A percentile compares a stretch with the other conserved stretches of the same genome.
phyloP scores from a whole-genome alignment of 2,329 filamentous ascomycete species.

The Podosphaera fusca region DNA sequence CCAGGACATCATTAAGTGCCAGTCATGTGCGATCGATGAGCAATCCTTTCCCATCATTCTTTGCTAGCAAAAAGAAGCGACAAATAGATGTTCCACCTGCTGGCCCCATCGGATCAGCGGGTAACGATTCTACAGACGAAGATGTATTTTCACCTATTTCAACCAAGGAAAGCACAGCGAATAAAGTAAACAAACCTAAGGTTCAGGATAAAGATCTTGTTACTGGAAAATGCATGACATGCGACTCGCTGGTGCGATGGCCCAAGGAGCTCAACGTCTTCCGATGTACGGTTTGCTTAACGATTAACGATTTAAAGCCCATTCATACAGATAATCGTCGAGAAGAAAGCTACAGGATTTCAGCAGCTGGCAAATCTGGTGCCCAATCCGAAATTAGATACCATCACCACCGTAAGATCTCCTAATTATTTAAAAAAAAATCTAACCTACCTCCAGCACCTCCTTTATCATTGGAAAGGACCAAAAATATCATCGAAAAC shows the following conservation, averaged over 20 bases:
- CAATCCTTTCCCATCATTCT: constrained; percentile 55
- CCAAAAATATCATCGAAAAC: constrained; percentile 30
- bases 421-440: background rate
- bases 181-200: constrained; percentile 15
- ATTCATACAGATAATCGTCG: constrained; percentile 11
- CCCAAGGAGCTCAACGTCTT: constrained; percentile 51
- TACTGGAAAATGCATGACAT: constrained; percentile 65
- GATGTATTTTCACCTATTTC: constrained; percentile 16
- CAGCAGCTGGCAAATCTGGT: constrained; percentile 6
- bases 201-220: constrained; percentile 33
- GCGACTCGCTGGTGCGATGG: constrained; percentile 60
- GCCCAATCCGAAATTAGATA: constrained; percentile 3
- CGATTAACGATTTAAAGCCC: constrained; percentile 55
- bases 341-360: constrained; percentile 10
- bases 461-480: constrained; percentile 35
- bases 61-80: constrained; percentile 35
- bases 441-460: constrained; percentile 14
- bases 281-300: constrained; percentile 63
- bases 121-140: constrained; percentile 24
- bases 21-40: constrained; percentile 35
- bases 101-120: constrained; percentile 8
- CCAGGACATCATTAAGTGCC: constrained; percentile 4
- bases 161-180: constrained; percentile 4
- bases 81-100: constrained; percentile 17
- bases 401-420: background rate